These are phyloP conservation scores for Mortierella sp. DNA, from an alignment of 371 early-diverging fungal genomes.

Conservation along the genomic window DNA sequence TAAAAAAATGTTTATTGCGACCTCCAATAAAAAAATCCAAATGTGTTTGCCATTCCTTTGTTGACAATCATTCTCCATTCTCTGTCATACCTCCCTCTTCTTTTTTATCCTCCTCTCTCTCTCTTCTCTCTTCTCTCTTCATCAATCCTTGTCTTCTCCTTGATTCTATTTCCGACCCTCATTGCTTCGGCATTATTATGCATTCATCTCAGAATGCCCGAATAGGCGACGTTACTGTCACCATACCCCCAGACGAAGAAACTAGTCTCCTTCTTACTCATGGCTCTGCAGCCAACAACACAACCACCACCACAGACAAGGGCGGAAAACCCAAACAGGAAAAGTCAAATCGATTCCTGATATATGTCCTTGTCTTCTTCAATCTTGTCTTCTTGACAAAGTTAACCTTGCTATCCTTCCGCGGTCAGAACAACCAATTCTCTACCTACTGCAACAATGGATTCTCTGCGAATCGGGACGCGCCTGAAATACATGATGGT, in stretches of 20 bases:
- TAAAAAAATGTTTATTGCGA: not conserved
- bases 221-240: slow-evolving; percentile 1
- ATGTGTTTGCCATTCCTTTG: not conserved
- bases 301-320: slow-evolving; percentile 2
- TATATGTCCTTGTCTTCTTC: slow-evolving; percentile 47
- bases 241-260: slow-evolving; percentile 7
- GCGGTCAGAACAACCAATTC: slow-evolving; percentile 9
- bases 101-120: not conserved
- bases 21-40: too few relatives aligned
- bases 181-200: not conserved
- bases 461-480: too few relatives aligned
- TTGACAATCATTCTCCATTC: not conserved
- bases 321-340: not conserved
- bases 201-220: not conserved
- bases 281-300: not conserved
- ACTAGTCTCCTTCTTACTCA: not conserved
- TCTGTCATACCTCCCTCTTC: not conserved
- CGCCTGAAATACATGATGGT: not conserved
- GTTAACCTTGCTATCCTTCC: slow-evolving; percentile 16
- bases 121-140: not conserved
- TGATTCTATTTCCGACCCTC: not conserved
- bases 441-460: not conserved
- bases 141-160: not conserved
- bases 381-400: slow-evolving; percentile 40
- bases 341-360: slow-evolving; percentile 27